Evolutionary conservation across 257 asterid species (phyloP).

Genomic region (Solanum ossicruentum): DNA sequence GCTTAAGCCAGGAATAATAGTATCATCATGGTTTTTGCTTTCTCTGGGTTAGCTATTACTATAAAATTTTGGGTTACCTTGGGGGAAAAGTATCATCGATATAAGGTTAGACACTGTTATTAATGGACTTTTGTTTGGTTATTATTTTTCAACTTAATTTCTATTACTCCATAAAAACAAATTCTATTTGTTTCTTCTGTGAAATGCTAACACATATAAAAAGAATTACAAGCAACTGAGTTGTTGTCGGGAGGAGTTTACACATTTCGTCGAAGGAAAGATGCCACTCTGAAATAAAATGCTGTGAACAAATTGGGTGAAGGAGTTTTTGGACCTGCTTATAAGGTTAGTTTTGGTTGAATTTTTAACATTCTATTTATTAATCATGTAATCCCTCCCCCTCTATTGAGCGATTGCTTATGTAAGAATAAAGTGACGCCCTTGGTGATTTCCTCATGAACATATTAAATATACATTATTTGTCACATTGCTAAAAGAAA

Average conservation of each 20-base stretch:
- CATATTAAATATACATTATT: no score
- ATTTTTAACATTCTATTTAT: background rate
- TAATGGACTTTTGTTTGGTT: background rate
- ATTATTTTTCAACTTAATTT: background rate
- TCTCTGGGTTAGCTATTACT: no score
- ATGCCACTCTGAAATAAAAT: conserved; percentile 3
- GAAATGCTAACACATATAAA: background rate
- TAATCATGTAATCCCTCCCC: background rate
- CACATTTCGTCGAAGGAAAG: conserved; percentile 2
- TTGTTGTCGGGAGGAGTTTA: conserved; percentile 6
- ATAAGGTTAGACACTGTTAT: no score
- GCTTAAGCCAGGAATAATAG: no score
- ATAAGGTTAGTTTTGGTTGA: background rate
- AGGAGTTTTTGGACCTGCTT: conserved; percentile 9
- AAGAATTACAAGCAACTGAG: background rate
- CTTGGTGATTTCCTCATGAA: no score
- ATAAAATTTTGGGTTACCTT: no score
- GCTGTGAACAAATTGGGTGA: background rate
- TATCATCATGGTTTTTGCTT: no score
- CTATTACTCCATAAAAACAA: background rate
- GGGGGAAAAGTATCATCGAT: no score
- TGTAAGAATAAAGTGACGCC: no score
- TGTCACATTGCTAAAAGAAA: no score
- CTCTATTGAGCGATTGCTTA: background rate
- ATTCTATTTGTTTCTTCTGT: background rate